A percentile compares a stretch with the other conserved stretches of the same genome.
phyloP scores from a whole-genome alignment of 495 filamentous ascomycete species.

The Baudoinia panamericana region DNA sequence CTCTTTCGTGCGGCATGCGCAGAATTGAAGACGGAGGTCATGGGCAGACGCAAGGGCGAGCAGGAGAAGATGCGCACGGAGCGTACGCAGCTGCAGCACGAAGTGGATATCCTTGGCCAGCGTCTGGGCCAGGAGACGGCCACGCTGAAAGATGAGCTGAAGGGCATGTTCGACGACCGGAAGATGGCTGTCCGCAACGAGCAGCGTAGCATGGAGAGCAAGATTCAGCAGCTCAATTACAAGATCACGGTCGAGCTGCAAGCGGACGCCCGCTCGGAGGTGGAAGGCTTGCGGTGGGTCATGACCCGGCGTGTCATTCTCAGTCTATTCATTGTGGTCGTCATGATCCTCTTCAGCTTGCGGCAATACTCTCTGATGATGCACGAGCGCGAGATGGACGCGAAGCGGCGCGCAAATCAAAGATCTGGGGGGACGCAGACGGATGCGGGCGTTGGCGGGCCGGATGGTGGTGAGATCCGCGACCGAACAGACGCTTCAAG shows the following conservation, averaged over 20 bases:
- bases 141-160: constrained; percentile 75
- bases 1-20: constrained; percentile 89
- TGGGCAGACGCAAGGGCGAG: constrained; percentile 38
- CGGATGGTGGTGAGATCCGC: constrained; percentile 4
- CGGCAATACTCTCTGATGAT: constrained; percentile 4
- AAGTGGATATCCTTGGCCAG: constrained; percentile 83
- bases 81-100: constrained; percentile 73
- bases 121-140: constrained; percentile 64
- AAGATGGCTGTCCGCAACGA: constrained; percentile 83
- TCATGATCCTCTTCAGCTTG: constrained; percentile 23
- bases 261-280: constrained; percentile 76
- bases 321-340: constrained; percentile 43
- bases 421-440: constrained; percentile 9
- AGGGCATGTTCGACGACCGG: constrained; percentile 90
- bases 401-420: constrained; percentile 21
- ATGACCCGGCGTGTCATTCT: constrained; percentile 74
- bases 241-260: constrained; percentile 55
- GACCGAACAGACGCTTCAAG: too few relatives aligned
- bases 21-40: constrained; percentile 74
- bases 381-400: constrained; percentile 14
- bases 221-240: constrained; percentile 35
- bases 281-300: constrained; percentile 83
- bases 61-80: constrained; percentile 66
- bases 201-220: constrained; percentile 66
- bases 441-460: not conserved